Conservation (phyloP, 164 flowering plant genomes). For the Annona cherimola region DNA sequence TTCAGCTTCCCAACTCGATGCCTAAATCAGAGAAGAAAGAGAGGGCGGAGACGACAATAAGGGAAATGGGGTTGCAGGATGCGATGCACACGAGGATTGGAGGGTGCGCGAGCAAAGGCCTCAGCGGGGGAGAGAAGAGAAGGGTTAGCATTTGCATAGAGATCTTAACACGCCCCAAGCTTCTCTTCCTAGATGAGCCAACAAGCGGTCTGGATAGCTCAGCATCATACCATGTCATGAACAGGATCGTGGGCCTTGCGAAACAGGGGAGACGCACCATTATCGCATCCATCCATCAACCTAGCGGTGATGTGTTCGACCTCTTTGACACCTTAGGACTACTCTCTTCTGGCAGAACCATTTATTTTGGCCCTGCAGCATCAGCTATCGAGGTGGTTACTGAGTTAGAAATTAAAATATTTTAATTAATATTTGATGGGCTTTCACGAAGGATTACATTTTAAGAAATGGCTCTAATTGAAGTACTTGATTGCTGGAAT, state of each 20-base stretch:
- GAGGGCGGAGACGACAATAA: conserved; percentile 41
- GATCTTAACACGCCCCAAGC: conserved; percentile 45
- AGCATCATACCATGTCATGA: conserved; percentile 50
- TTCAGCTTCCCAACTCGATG: conserved; percentile 50
- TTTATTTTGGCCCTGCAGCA: conserved; percentile 55
- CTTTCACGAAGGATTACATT: neutral
- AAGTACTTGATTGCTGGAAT: neutral
- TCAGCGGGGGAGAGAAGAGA: conserved; percentile 59
- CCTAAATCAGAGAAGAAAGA: conserved; percentile 31
- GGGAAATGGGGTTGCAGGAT: conserved; percentile 60
- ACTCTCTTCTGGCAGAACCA: conserved; percentile 52
- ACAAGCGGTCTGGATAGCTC: conserved; percentile 70
- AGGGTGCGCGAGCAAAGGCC: conserved; percentile 40
- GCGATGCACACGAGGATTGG: conserved; percentile 49
- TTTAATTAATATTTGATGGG: too few relatives aligned
- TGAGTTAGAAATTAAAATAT: neutral
- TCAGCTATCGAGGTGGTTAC: conserved; percentile 32
- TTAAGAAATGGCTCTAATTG: neutral
- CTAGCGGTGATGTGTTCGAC: conserved; percentile 56
- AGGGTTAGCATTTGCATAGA: conserved; percentile 57
- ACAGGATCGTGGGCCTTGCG: conserved; percentile 24
- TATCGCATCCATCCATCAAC: conserved; percentile 66
- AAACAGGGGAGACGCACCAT: conserved; percentile 38
- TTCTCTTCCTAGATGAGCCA: conserved; percentile 68
- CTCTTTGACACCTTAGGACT: conserved; percentile 55